A percentile compares a stretch with the other conserved stretches of the same genome.
Conservation (phyloP, 306 rosid genomes). For the Comarum palustre region DNA sequence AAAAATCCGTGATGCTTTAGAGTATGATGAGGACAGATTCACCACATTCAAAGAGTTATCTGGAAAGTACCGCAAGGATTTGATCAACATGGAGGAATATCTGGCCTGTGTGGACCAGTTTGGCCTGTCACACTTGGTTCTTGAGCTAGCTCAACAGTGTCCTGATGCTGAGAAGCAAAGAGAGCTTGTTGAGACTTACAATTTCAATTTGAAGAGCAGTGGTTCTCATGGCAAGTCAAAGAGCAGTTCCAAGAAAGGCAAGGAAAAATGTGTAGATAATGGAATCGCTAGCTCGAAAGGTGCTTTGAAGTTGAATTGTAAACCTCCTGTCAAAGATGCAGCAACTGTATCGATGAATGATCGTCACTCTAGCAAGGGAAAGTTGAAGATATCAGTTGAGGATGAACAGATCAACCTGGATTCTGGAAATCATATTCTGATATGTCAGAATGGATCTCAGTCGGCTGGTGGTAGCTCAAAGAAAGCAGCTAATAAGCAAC, state of each 20-base stretch:
- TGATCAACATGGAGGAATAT: conserved; percentile 54
- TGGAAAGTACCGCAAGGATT: conserved; percentile 71
- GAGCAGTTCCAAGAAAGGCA: conserved; percentile 58
- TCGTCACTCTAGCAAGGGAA: conserved; percentile 46
- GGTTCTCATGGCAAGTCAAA: conserved; percentile 30
- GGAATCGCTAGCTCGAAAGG: conserved; percentile 39
- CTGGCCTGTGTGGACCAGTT: conserved; percentile 74
- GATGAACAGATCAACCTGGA: conserved; percentile 39
- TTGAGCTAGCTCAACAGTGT: conserved; percentile 72
- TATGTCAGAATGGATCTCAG: conserved; percentile 32
- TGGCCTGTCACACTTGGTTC: conserved; percentile 78
- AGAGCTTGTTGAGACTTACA: conserved; percentile 70
- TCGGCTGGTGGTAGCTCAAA: conserved; percentile 39
- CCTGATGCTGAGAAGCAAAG: conserved; percentile 71
- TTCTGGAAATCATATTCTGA: conserved; percentile 36
- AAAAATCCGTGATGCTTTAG: conserved; percentile 72
- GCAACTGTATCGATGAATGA: conserved; percentile 57
- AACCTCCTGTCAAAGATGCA: conserved; percentile 47
- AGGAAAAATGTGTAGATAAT: conserved; percentile 51
- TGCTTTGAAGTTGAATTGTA: conserved; percentile 50
- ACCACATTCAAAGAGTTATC: conserved; percentile 68
- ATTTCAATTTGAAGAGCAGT: conserved; percentile 45
- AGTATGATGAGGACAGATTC: conserved; percentile 67
- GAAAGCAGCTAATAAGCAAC: conserved; percentile 65
- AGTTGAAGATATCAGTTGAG: conserved; percentile 34